These are phyloP conservation scores for Stachybotrys chartarum DNA, from an alignment of 2,329 filamentous ascomycete genomes.

Conservation along the genomic window DNA sequence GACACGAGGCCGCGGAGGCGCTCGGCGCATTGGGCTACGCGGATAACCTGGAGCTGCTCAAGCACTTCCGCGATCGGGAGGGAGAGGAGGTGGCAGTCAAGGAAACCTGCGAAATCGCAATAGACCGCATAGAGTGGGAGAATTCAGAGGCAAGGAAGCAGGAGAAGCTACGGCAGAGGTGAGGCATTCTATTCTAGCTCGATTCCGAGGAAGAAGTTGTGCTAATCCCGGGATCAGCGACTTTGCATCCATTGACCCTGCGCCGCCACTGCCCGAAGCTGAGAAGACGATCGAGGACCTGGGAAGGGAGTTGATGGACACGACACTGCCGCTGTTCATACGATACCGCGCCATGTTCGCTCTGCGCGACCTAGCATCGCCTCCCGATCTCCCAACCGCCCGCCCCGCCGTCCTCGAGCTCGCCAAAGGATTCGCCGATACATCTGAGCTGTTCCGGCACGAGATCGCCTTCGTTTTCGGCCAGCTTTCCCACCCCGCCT, in stretches of 20 bases:
- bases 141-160: conserved; percentile 62
- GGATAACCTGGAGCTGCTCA: conserved; percentile 67
- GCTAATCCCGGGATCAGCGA: conserved; percentile 50
- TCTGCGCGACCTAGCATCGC: conserved; percentile 87
- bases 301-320: conserved; percentile 71
- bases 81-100: conserved; percentile 75
- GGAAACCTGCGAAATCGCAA: conserved; percentile 95
- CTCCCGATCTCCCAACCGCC: conserved; percentile 83
- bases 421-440: conserved; percentile 76
- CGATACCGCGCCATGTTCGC: conserved; percentile 98
- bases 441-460: conserved; percentile 90
- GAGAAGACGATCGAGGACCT: conserved; percentile 65
- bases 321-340: conserved; percentile 72
- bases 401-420: conserved; percentile 81
- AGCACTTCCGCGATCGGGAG: conserved; percentile 63
- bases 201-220: conserved; percentile 4
- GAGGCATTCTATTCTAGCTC: conserved; percentile 17
- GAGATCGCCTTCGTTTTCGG: conserved; percentile 98
- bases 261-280: conserved; percentile 75
- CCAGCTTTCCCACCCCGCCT: conserved; percentile 92
- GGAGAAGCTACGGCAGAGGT: conserved; percentile 81
- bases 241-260: conserved; percentile 92
- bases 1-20: conserved; percentile 94
- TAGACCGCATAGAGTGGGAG: conserved; percentile 92
- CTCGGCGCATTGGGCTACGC: conserved; percentile 77